Base-by-base conservation (phyloP, 2,329 filamentous ascomycete genomes). In the Hymenoscyphus albidus region DNA sequence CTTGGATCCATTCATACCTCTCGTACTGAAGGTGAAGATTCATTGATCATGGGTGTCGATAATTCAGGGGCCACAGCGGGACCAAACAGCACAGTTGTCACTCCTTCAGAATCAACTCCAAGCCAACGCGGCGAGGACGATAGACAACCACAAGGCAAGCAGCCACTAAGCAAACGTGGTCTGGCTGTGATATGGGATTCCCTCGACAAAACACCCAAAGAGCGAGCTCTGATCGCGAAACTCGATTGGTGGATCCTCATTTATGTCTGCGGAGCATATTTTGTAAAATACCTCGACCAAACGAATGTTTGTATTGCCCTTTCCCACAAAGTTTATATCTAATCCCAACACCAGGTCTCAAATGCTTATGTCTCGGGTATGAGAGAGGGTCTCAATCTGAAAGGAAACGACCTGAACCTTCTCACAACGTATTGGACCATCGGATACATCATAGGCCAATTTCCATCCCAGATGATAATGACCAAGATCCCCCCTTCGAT, bases 341-440 rank as follows among this genome's bases (percentile, higher is more conserved):
- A 42, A 59, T 16, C 5, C 32, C 13, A 32, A 9, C 9, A 18
- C 35, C 35, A 59, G 57, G 54, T 57, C 32, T 14, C 57, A 39
- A 81, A 80, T 73, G 79, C 79, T 5, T 82, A 78, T 66, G 78
- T 81, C 5, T 80, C 78, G 16, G 79, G 79, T 51, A 82, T 81
- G 79, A 78, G 83, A 71, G 80, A 83, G 68, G 81, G 83, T 60
- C 73, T 83, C 2, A 74, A 75, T 2, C 71, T 84, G n/a, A 80
- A 82, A 64, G 73, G 74, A 13, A 81, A 84, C 63, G 72, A 83
- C 62, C 77, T 83, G 18, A 82, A 83, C 66, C 80, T 81, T 63
- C 81, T 83, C 75, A 78, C 82, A 61, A 76, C 80, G 7, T 78
- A 76, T 51, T 85, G 81, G 82, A 85, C 81, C 0, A 77, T 82